phyloP scores from a whole-genome alignment of 139 green algal species.

The Gonium pectorale region DNA sequence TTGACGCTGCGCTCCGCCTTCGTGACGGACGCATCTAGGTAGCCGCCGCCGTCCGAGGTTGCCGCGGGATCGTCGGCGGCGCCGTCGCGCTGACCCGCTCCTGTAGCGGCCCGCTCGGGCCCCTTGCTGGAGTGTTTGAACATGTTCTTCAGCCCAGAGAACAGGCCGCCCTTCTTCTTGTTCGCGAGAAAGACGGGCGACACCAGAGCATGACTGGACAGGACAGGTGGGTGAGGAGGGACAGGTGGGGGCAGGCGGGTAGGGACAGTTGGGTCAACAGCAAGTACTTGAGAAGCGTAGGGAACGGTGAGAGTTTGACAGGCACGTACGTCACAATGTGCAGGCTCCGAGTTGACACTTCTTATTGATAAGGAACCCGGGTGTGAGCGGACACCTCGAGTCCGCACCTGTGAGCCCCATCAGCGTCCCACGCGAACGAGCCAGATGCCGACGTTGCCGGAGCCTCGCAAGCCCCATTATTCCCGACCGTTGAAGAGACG shows the following conservation, averaged over 20 bases:
- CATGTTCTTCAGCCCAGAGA: slow-evolving; percentile 20
- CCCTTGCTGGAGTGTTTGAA: not conserved
- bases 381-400: too few species aligned
- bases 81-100: not conserved
- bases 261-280: too few species aligned
- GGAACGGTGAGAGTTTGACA: too few species aligned
- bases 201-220: not conserved
- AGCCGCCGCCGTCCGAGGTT: too few species aligned
- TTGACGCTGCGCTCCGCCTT: not conserved
- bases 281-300: too few species aligned
- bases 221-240: too few species aligned
- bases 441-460: not conserved
- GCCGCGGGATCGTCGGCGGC: too few species aligned
- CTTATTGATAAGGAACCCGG: too few species aligned
- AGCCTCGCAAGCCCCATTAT: not conserved
- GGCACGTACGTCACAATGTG: too few species aligned
- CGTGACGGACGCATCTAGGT: not conserved
- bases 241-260: too few species aligned
- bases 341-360: too few species aligned
- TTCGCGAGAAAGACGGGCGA: not conserved
- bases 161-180: slow-evolving; percentile 22
- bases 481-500: not conserved
- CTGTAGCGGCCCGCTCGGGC: not conserved
- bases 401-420: not conserved
- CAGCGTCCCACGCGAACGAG: not conserved